Conservation (phyloP, 352 stramenopile genomes). For the Elongisporangium prolatum region DNA sequence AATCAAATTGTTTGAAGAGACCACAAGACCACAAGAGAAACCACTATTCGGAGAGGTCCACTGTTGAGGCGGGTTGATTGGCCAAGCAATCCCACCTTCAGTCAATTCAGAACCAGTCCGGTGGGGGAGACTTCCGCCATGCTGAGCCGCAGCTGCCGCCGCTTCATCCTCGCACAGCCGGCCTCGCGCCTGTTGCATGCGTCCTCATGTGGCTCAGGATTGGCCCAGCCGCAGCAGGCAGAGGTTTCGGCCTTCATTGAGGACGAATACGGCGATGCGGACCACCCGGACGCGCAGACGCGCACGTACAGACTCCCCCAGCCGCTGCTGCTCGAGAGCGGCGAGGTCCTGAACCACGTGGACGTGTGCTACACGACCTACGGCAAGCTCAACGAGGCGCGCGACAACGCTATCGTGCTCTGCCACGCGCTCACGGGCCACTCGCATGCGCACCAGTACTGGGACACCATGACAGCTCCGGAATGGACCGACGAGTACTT, state of each 20-base stretch:
- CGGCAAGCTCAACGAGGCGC: constrained; percentile 79
- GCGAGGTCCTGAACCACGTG: constrained; percentile 53
- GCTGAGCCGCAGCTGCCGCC: not conserved
- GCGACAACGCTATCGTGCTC: constrained; percentile 92
- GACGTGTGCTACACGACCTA: constrained; percentile 94
- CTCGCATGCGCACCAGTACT: constrained; percentile 92
- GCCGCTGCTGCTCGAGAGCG: constrained; percentile 59
- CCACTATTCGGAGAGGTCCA: not conserved
- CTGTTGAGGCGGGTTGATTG: not conserved
- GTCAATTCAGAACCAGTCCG: not conserved
- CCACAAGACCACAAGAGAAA: too few species aligned
- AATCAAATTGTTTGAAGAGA: not conserved
- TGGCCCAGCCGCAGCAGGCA: not conserved
- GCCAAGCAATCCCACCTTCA: not conserved
- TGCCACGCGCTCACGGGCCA: constrained; percentile 96
- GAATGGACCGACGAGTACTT: constrained; percentile 97
- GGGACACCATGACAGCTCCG: constrained; percentile 89
- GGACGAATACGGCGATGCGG: constrained; percentile 57
- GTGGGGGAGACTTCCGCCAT: not conserved
- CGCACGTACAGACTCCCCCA: constrained; percentile 33
- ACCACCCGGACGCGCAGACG: constrained; percentile 39
- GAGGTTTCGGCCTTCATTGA: constrained; percentile 21
- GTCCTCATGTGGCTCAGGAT: not conserved
- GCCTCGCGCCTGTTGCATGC: not conserved
- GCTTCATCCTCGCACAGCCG: not conserved